Conservation (phyloP, 1,284 basidiomycete species). For the Puccinia hordei region DNA sequence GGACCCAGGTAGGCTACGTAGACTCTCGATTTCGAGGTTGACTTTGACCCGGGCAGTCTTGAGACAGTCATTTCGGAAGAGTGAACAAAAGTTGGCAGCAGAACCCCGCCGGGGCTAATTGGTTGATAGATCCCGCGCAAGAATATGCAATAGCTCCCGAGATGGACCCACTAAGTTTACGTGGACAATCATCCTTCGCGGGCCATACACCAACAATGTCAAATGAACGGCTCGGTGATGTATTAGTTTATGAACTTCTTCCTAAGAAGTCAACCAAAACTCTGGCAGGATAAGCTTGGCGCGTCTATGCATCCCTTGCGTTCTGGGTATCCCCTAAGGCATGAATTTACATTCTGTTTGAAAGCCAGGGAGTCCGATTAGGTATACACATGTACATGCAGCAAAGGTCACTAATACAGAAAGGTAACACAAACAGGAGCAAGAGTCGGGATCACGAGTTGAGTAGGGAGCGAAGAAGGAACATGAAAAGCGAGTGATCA, state of each 20-base stretch:
- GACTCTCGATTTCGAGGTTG: not conserved
- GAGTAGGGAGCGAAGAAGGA: not conserved
- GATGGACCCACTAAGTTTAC: too few species aligned
- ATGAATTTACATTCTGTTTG: not conserved
- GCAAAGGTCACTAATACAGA: not conserved
- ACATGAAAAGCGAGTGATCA: not conserved
- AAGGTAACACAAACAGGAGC: not conserved
- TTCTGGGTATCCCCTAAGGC: not conserved
- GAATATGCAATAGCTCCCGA: too few species aligned
- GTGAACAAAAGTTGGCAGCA: not conserved
- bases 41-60: not conserved
- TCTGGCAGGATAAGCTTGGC: too few species aligned
- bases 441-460: not conserved
- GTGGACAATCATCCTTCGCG: too few species aligned
- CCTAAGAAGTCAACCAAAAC: too few species aligned
- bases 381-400: not conserved
- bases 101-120: not conserved
- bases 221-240: too few species aligned
- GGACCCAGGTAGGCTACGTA: constrained; percentile 40
- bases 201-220: too few species aligned
- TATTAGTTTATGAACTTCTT: too few species aligned
- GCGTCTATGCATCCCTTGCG: too few species aligned
- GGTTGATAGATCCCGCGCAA: too few species aligned
- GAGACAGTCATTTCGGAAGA: not conserved
- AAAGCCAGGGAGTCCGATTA: not conserved